A percentile compares a stretch with the other conserved stretches of the same genome.
Conservation (phyloP, 2,329 filamentous ascomycete species). For the Kalmusia sp. region DNA sequence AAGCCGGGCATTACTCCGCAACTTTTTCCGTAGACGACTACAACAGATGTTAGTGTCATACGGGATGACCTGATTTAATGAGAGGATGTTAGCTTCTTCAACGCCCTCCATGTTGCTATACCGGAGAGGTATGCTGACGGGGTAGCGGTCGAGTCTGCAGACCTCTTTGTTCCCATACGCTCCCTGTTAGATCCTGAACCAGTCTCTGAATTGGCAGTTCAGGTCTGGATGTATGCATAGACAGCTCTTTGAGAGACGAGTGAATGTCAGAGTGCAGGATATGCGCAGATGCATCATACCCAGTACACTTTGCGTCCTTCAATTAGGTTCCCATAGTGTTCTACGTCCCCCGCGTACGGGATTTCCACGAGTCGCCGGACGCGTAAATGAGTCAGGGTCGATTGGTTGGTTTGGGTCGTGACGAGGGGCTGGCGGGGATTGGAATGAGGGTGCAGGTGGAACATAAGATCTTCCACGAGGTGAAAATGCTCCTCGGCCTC, state of each 20-base stretch:
- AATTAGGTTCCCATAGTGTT: constrained; percentile 51
- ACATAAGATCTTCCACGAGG: constrained; percentile 40
- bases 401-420: constrained; percentile 47
- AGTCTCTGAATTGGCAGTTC: background rate
- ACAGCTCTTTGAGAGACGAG: background rate
- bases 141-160: too few species aligned
- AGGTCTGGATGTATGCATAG: background rate
- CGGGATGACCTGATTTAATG: background rate
- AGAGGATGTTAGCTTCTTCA: background rate
- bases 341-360: constrained; percentile 43
- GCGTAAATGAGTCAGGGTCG: constrained; percentile 49
- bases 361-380: constrained; percentile 37
- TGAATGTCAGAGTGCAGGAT: background rate
- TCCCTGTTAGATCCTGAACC: background rate
- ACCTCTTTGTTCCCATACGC: background rate
- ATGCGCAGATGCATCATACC: background rate
- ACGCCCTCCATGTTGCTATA: background rate
- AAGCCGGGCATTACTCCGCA: background rate
- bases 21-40: background rate
- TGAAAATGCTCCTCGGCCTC: constrained; percentile 39
- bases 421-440: constrained; percentile 33
- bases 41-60: background rate
- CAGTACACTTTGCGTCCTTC: background rate
- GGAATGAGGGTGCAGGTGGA: constrained; percentile 34
- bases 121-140: too few species aligned